These are phyloP conservation scores for Syzygium jambos DNA, from an alignment of 345 rosid genomes.

Conservation along the genomic window DNA sequence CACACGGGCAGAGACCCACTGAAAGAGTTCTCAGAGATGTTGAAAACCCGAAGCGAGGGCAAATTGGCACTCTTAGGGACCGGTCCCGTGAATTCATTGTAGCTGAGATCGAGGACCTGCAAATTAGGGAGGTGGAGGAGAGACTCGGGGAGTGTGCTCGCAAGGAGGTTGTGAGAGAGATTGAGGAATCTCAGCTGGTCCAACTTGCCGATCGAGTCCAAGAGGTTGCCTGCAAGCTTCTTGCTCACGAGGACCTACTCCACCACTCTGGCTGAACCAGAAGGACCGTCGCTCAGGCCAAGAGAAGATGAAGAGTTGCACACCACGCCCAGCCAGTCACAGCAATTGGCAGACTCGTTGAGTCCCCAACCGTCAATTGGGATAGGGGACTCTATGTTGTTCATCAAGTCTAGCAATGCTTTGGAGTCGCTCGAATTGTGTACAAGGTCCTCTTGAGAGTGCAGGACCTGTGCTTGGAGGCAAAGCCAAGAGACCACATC, in stretches of 20 bases:
- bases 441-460: slow-evolving; percentile 22
- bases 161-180: neutral
- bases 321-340: neutral
- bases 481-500: slow-evolving; percentile 16
- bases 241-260: neutral
- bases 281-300: neutral
- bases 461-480: slow-evolving; percentile 10
- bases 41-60: neutral
- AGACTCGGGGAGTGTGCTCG: neutral
- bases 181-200: slow-evolving; percentile 4
- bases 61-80: neutral
- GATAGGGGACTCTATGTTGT: slow-evolving; percentile 23
- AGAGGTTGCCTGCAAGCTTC: neutral
- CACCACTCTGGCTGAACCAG: neutral
- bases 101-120: slow-evolving; percentile 4
- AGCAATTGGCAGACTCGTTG: neutral
- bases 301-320: neutral
- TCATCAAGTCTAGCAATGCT: slow-evolving; percentile 35
- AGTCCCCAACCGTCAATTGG: slow-evolving; percentile 7
- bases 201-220: neutral
- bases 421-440: slow-evolving; percentile 35
- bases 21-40: neutral
- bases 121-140: neutral
- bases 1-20: neutral
- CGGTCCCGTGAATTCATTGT: neutral